These are phyloP conservation scores for Xylariaceae sp. DNA, from an alignment of 2,329 filamentous ascomycete species.

Conservation along the genomic window DNA sequence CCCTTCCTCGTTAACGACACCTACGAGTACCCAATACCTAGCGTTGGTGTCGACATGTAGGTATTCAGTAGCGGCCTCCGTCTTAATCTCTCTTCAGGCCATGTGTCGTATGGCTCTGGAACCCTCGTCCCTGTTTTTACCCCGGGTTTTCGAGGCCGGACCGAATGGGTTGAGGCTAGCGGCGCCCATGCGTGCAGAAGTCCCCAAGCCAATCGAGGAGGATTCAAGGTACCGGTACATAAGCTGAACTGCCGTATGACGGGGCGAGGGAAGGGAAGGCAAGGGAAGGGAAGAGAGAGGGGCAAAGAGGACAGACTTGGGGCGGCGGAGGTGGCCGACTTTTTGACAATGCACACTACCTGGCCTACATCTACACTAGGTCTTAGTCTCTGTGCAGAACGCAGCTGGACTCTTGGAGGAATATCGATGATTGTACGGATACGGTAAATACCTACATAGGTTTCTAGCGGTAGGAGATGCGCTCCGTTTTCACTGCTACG, in stretches of 20 bases:
- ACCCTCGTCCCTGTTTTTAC: conserved; percentile 20
- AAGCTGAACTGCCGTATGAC: neutral
- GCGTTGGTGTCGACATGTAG: too few relatives aligned
- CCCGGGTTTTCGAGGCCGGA: conserved; percentile 24
- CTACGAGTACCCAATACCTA: too few relatives aligned
- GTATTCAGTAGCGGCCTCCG: neutral
- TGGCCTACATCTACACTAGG: neutral
- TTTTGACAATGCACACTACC: neutral
- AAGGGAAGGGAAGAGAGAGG: neutral
- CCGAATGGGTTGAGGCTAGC: conserved; percentile 24
- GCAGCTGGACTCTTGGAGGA: neutral
- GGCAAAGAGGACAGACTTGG: too few relatives aligned
- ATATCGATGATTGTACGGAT: neutral
- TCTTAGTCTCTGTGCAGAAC: neutral
- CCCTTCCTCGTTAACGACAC: too few relatives aligned
- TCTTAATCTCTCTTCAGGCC: neutral
- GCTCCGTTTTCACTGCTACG: neutral
- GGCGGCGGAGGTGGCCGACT: neutral
- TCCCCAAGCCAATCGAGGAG: conserved; percentile 1
- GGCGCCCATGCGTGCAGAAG: conserved; percentile 10
- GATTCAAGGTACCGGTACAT: conserved; percentile 2
- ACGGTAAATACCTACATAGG: neutral
- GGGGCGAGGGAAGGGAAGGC: neutral
- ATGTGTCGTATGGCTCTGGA: neutral
- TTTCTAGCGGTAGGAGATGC: neutral